Base-by-base conservation (phyloP, 2,329 filamentous ascomycete species). In the Davidsoniella neocaledoniae region DNA sequence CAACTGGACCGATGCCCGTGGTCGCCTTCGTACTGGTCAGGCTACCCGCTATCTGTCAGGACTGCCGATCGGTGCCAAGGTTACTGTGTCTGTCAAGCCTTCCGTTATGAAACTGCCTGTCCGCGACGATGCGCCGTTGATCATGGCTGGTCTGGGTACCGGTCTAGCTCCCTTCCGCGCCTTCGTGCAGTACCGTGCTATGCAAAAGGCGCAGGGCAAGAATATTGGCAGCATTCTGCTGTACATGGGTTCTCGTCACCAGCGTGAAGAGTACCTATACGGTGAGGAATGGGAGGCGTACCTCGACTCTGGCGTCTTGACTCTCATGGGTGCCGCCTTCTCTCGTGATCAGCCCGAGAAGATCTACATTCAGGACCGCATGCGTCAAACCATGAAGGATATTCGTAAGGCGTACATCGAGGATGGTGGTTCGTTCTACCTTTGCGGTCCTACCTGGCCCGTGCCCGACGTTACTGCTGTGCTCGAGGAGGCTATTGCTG, bases 271-370 rank as follows among this genome's bases (percentile, higher is more conserved):
- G 69, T 98, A 98, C 67, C 81, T 95, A 54, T 98, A 96, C 62
- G 91, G 91, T 54, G 91, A 98, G 66, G 91, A 98, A 66, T 98
- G 91, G 91, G 91, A 98, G 66, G 91, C 91, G 0, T 98, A 98
- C 67, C 78, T 91, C 61, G 90, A 88, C 54, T 87, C 91, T 0
- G 91, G 91, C 47, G 86, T 98, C 58, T 88, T 98, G 63, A 98
- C 91, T 0, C 76, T 94, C 40, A 77, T 98, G 46, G 91, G 91
- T 48, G 79, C 86, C 47, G 91, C 91, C 41, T 98, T 98, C 73
- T 94, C 86, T 53, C 83, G 91, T 63, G 91, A 98, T 63, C 91
- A 98, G 74, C 83, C 86, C 14, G 75, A 95, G 70, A 98, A 98
- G 79, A 94, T 98, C 56, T 98, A 98, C 68, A 98, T 98, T 61